Percentiles rank a stretch among this genome's conserved stretches.
These are phyloP conservation scores for Staphylotrichum longicolle DNA, from an alignment of 495 filamentous ascomycete species.

Conservation along the genomic window DNA sequence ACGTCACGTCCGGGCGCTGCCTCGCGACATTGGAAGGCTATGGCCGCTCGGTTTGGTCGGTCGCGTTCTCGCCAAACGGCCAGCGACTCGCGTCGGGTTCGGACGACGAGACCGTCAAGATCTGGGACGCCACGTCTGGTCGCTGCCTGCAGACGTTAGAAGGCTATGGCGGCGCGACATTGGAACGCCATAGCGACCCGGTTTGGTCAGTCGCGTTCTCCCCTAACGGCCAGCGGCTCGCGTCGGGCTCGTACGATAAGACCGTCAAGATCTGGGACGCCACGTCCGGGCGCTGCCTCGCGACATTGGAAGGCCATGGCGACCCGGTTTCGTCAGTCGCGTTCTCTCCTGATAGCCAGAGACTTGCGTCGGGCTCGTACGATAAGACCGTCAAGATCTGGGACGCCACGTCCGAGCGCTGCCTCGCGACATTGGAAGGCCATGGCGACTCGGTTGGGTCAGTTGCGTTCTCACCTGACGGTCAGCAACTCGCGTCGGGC, in stretches of 20 bases:
- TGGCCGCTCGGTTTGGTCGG: slow-evolving; percentile 21
- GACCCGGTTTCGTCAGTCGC: slow-evolving; percentile 27
- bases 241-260: slow-evolving; percentile 34
- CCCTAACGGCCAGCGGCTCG: slow-evolving; percentile 24
- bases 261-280: slow-evolving; percentile 42
- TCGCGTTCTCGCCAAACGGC: slow-evolving; percentile 42
- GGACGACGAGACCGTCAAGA: too few relatives aligned
- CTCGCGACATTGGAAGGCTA: slow-evolving; percentile 4
- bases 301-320: slow-evolving; percentile 13
- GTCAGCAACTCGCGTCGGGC: slow-evolving; percentile 21
- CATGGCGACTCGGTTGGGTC: slow-evolving; percentile 20
- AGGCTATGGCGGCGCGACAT: slow-evolving; percentile 11
- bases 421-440: not conserved
- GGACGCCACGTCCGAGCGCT: slow-evolving; percentile 25
- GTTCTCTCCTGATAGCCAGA: slow-evolving; percentile 40
- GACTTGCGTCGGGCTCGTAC: slow-evolving; percentile 21
- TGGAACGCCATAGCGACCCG: not conserved
- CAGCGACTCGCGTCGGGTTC: slow-evolving; percentile 27
- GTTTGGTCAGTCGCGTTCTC: slow-evolving; percentile 18
- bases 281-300: slow-evolving; percentile 6
- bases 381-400: slow-evolving; percentile 35
- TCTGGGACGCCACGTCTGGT: too few relatives aligned
- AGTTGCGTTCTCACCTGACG: slow-evolving; percentile 42
- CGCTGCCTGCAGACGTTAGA: not conserved
- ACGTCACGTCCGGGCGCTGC: not conserved